phyloP scores from a whole-genome alignment of 306 rosid species.

The Rosa rugosa region DNA sequence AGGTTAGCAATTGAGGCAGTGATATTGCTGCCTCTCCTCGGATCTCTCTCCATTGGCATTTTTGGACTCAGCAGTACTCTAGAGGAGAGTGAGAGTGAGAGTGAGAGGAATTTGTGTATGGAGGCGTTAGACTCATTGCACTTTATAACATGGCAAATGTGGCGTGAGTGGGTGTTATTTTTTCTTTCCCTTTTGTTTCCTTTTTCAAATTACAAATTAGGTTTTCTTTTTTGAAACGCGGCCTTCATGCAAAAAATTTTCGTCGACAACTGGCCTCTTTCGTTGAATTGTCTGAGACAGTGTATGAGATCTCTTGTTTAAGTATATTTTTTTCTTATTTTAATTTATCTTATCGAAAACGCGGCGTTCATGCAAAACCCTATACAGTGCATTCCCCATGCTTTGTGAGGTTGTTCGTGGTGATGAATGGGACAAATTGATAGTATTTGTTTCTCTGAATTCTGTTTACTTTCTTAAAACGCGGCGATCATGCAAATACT shows the following conservation, averaged over 20 bases:
- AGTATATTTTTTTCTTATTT: too few relatives aligned
- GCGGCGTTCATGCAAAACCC: too few relatives aligned
- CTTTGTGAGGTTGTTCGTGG: too few relatives aligned
- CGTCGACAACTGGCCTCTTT: background rate
- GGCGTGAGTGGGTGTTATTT: background rate
- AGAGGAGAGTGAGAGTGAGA: background rate
- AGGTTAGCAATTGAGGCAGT: background rate
- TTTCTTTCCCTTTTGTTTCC: background rate
- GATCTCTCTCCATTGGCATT: background rate
- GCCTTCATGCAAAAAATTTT: background rate
- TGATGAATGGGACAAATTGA: too few relatives aligned
- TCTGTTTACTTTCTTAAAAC: too few relatives aligned
- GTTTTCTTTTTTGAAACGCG: background rate
- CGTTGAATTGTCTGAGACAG: background rate
- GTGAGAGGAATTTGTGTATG: background rate
- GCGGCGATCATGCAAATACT: background rate
- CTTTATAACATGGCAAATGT: background rate
- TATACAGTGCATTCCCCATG: too few relatives aligned
- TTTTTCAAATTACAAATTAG: background rate
- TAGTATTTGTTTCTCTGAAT: too few relatives aligned
- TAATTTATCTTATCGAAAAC: too few relatives aligned
- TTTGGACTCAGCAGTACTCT: background rate
- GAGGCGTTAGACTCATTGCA: background rate
- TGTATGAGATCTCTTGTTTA: too few relatives aligned
- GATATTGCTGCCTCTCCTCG: background rate